Percentiles rank a stretch among this genome's conserved stretches.
phyloP scores from a whole-genome alignment of 176 grass and related monocot species.

The Oryza coarctata region DNA sequence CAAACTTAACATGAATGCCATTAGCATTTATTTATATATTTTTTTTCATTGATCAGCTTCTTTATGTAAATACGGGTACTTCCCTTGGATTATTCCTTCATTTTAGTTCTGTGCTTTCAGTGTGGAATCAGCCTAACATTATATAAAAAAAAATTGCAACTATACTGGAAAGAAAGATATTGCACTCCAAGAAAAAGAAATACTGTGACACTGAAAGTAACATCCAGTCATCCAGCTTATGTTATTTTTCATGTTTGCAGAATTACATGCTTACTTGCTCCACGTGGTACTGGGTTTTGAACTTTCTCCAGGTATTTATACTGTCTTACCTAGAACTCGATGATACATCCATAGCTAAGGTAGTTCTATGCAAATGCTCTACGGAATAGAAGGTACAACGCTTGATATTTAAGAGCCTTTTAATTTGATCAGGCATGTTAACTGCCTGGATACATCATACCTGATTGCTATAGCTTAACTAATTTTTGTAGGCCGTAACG shows the following conservation, averaged over 20 bases:
- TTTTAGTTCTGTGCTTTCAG: neutral
- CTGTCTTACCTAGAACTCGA: neutral
- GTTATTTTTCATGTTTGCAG: constrained; percentile 33
- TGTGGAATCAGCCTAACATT: neutral
- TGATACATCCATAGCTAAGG: neutral
- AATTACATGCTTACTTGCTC: constrained; percentile 64
- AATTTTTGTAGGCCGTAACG: neutral
- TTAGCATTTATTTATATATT: neutral
- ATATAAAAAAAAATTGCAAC: neutral
- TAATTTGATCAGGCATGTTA: neutral
- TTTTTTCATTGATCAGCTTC: neutral
- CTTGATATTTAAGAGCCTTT: neutral
- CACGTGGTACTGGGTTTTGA: constrained; percentile 62
- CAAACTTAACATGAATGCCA: neutral
- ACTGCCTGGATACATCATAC: neutral
- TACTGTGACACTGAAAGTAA: neutral
- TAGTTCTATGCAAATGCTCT: neutral
- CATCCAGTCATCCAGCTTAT: neutral
- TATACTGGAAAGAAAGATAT: neutral
- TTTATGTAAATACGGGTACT: neutral
- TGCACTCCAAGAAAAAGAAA: neutral
- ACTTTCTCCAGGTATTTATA: constrained; percentile 65
- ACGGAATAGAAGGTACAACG: neutral
- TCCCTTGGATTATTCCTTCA: neutral
- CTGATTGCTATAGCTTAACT: neutral